These are phyloP conservation scores for Brassica cretica DNA, from an alignment of 345 rosid genomes.

Conservation along the genomic window DNA sequence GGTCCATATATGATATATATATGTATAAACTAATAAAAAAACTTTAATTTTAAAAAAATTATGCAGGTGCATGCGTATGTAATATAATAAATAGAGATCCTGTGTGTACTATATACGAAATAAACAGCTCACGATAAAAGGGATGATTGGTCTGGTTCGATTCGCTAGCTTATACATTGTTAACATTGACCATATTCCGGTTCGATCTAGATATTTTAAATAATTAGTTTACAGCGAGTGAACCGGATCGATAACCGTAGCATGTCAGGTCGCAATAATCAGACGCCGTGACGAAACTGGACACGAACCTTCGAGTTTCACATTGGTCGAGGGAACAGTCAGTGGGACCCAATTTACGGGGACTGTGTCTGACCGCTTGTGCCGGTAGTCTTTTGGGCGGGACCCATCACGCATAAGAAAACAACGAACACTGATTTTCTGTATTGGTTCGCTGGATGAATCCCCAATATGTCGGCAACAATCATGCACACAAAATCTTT, in stretches of 20 bases:
- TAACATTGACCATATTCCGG: conserved; percentile 8
- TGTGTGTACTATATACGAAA: background rate
- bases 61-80: background rate
- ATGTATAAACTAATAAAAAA: conserved; percentile 2
- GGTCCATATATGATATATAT: conserved; percentile 7
- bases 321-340: conserved; percentile 19
- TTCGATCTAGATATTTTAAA: background rate
- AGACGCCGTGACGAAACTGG: conserved; percentile 23
- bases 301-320: conserved; percentile 25
- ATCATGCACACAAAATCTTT: conserved; percentile 30
- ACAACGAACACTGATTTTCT: conserved; percentile 22
- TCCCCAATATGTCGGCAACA: conserved; percentile 42
- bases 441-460: conserved; percentile 21
- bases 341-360: conserved; percentile 28
- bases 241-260: background rate
- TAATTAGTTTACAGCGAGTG: background rate
- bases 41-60: background rate
- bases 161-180: background rate
- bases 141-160: conserved; percentile 11
- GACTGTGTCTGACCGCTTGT: conserved; percentile 32
- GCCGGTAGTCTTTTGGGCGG: conserved; percentile 21
- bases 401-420: conserved; percentile 12
- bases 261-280: conserved; percentile 14
- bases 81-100: background rate
- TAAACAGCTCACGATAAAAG: conserved; percentile 15